Evolutionary conservation across 371 early-diverging fungal species (phyloP).

Genomic region (Saksenaea vasiformis): DNA sequence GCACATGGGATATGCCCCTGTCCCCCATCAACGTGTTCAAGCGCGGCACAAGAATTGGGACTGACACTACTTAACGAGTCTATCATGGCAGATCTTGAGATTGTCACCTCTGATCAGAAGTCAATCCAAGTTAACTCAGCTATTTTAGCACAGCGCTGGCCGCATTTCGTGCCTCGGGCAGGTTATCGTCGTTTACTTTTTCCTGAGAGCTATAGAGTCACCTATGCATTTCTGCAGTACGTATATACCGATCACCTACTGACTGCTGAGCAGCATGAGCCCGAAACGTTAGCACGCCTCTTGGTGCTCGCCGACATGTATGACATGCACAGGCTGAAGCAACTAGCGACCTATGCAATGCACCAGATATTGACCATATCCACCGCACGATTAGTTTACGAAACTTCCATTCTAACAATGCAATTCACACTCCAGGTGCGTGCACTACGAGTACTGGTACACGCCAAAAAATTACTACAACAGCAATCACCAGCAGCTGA

Average conservation of each 20-base stretch:
- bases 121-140: conserved; percentile 68
- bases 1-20: conserved; percentile 72
- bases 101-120: conserved; percentile 59
- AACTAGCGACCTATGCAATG: conserved; percentile 63
- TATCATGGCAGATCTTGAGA: conserved; percentile 68
- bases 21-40: conserved; percentile 55
- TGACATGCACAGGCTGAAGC: conserved; percentile 53
- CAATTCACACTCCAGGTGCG: conserved; percentile 64
- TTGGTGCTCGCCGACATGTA: conserved; percentile 67
- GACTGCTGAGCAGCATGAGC: conserved; percentile 61
- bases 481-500: conserved; percentile 52
- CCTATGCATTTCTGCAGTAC: conserved; percentile 69
- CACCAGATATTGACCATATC: conserved; percentile 67
- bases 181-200: conserved; percentile 35
- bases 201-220: conserved; percentile 65
- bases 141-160: conserved; percentile 71
- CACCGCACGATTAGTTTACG: conserved; percentile 72
- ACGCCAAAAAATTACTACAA: conserved; percentile 60
- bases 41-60: conserved; percentile 67
- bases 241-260: conserved; percentile 76
- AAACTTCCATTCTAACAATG: conserved; percentile 60
- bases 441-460: conserved; percentile 63
- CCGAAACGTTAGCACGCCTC: conserved; percentile 65
- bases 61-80: conserved; percentile 66
- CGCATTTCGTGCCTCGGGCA: conserved; percentile 44